Evolutionary conservation across 1,284 basidiomycete genomes (phyloP), one percentile per base, ranked within the genome.

Genomic region (Puccinia brachypodii): DNA sequence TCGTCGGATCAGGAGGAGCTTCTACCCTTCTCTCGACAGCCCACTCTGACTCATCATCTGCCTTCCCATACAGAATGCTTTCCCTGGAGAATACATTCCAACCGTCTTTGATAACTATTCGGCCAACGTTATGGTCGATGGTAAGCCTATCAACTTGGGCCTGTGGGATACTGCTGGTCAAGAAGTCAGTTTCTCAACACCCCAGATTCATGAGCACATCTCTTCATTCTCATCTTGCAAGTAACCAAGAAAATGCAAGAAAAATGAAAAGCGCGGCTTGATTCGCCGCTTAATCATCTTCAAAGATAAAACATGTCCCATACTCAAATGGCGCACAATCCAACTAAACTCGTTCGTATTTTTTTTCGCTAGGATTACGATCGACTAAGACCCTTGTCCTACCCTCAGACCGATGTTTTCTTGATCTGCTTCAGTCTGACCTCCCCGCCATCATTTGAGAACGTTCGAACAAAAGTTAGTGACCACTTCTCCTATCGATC

Each of bases 161-260:
- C 89, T 98, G 82, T 98, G 95, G 96, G 95, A 98, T 90, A 98
- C 96, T n/a, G 96, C 96, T 73, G 96, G 96, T 85, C 96, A 98
- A 88, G 96, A 98, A 87, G 95, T 89, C 86, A 87, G 83, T 83
- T 86, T 85, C n/a, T 40, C 22, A 31, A 36, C 6, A 22, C 56
- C 22, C 38, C 44, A 22, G 25, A 73, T 16, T 31, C 28, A 68
- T 76, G 22, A 16, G n/a, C 71, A 22, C 28, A 33, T 19, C 62
- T 69, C 64, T 56, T 14, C 28, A 36, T 28, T 14, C 7, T 69
- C 40, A 25, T 19, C 31, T 14, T 7, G 28, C 3, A 31, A 14
- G 6, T 7, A 38, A 13, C 16, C 19, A 13, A 36, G 68, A 42
- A 71, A 53, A 11, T 53, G n/a, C n/a, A n/a, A n/a, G n/a, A n/a